Evolutionary conservation across 352 stramenopile species (phyloP).

Genomic region (Globisporangium canariense): DNA sequence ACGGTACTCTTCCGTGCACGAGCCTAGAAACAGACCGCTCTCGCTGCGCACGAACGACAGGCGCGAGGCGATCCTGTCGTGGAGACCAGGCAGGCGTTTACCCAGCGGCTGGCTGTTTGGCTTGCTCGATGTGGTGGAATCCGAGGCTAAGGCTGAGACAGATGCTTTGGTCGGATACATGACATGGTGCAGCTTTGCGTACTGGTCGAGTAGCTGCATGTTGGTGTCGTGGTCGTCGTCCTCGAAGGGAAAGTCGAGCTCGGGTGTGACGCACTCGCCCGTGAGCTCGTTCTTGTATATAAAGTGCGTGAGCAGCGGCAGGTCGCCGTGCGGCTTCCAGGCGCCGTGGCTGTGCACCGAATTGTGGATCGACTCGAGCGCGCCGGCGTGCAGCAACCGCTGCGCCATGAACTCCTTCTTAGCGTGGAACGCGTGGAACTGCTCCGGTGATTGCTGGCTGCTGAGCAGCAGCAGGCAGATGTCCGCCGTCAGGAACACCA

Average conservation of each 20-base stretch:
- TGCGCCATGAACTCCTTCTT: conserved; percentile 43
- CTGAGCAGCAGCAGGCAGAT: conserved; percentile 66
- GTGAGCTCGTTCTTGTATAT: conserved; percentile 70
- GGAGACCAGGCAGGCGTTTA: conserved; percentile 32
- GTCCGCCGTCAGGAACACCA: conserved; percentile 56
- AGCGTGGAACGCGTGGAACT: conserved; percentile 71
- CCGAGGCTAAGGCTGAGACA: too few species aligned
- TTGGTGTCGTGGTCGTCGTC: conserved; percentile 28
- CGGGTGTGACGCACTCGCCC: conserved; percentile 44
- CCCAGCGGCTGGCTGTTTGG: conserved; percentile 48
- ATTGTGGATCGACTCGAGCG: conserved; percentile 37
- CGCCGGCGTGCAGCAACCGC: conserved; percentile 34
- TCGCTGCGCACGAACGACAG: conserved; percentile 51
- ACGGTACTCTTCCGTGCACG: conserved; percentile 51
- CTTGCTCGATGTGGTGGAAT: too few species aligned
- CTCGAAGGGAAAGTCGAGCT: conserved; percentile 47
- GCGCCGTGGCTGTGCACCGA: conserved; percentile 27
- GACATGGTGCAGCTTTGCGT: conserved; percentile 50
- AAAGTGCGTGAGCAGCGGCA: conserved; percentile 62
- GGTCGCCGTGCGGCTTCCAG: conserved; percentile 53
- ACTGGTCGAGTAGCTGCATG: conserved; percentile 42
- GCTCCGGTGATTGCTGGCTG: conserved; percentile 58
- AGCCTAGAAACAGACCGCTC: conserved; percentile 43
- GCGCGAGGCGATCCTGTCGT: conserved; percentile 30
- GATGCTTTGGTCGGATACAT: conserved; percentile 28